Evolutionary conservation across 2,329 filamentous ascomycete species (phyloP).

Genomic region (Emydomyces testavorans): DNA sequence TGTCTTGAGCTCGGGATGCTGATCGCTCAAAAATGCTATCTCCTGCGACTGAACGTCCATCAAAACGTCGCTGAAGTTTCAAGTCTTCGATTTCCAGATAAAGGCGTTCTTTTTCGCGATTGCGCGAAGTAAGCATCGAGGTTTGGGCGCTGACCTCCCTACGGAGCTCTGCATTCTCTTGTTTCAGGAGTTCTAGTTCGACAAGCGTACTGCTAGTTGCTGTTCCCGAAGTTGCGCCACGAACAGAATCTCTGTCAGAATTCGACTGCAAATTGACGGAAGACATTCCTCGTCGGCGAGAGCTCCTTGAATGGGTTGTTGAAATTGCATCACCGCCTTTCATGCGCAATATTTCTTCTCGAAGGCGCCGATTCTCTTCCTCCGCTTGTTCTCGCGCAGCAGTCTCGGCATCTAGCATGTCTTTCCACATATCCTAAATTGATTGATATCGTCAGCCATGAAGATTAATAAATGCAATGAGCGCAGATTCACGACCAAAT

Average conservation of each 20-base stretch:
- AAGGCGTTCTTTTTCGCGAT: constrained; percentile 84
- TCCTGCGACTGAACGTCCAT: constrained; percentile 50
- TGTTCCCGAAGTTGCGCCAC: constrained; percentile 41
- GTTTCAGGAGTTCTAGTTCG: constrained; percentile 72
- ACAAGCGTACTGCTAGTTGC: constrained; percentile 58
- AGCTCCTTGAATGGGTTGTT: constrained; percentile 22
- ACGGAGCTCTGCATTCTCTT: constrained; percentile 84
- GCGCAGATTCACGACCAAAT: background rate
- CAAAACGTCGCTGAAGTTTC: constrained; percentile 72
- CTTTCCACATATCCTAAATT: constrained; percentile 74
- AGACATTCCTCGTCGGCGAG: constrained; percentile 26
- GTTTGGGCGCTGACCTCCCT: constrained; percentile 91
- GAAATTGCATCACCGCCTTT: constrained; percentile 30
- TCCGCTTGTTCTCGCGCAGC: constrained; percentile 79
- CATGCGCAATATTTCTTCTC: constrained; percentile 70
- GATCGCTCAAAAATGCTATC: constrained; percentile 94
- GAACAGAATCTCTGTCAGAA: constrained; percentile 29
- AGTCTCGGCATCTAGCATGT: constrained; percentile 84
- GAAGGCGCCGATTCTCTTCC: constrained; percentile 71
- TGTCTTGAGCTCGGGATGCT: constrained; percentile 66
- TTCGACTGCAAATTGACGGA: constrained; percentile 31
- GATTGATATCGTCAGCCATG: background rate
- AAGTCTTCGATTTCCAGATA: constrained; percentile 97
- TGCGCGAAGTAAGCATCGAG: constrained; percentile 92
- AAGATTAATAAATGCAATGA: background rate